Evolutionary conservation across 306 rosid genomes (phyloP).

Genomic region (Glycine latifolia): DNA sequence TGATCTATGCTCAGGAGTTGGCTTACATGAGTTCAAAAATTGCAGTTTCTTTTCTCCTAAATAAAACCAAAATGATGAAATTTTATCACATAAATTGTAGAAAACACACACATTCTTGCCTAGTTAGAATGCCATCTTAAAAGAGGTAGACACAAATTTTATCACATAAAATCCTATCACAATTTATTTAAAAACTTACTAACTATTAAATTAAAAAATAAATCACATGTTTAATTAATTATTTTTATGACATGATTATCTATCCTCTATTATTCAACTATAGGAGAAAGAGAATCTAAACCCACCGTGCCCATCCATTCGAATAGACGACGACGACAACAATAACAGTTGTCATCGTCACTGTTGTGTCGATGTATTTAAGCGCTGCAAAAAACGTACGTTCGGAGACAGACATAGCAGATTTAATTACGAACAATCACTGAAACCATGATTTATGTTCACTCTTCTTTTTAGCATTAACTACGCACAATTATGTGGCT

Average conservation of each 20-base stretch:
- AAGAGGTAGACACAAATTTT: not conserved
- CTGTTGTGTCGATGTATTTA: constrained; percentile 22
- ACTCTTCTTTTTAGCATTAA: constrained; percentile 10
- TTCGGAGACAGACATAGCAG: not conserved
- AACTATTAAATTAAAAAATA: not conserved
- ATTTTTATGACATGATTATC: not conserved
- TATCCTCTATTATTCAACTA: not conserved
- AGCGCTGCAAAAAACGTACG: constrained; percentile 35
- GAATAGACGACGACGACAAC: constrained; percentile 43
- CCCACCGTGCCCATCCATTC: constrained; percentile 10
- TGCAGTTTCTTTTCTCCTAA: not conserved
- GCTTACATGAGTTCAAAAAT: not conserved
- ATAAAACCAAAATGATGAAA: not conserved
- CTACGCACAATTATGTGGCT: not conserved
- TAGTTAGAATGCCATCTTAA: too few species aligned
- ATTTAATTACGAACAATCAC: constrained; percentile 31
- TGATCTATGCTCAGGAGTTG: not conserved
- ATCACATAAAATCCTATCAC: not conserved
- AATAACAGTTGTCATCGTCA: constrained; percentile 36
- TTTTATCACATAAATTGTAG: too few species aligned
- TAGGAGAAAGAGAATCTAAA: constrained; percentile 24
- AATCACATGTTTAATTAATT: not conserved
- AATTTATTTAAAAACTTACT: not conserved
- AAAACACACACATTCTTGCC: too few species aligned
- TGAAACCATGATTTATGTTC: constrained; percentile 23